phyloP scores from a whole-genome alignment of 768 basidiomycete genomes.

The Lentinula edodes region DNA sequence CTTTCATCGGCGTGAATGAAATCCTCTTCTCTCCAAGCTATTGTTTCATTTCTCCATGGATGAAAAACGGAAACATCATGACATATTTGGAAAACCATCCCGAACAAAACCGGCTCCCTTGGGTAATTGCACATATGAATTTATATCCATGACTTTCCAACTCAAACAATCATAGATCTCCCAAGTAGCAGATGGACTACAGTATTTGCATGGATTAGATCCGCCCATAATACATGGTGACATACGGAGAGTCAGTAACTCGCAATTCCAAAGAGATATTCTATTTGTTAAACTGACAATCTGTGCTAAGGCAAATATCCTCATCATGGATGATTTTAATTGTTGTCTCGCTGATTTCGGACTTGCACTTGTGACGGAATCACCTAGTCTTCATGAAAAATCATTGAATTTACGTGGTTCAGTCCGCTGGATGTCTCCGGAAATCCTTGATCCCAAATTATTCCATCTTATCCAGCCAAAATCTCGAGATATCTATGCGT shows the following conservation, averaged over 20 bases:
- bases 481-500: constrained; percentile 7
- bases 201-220: constrained; percentile 5
- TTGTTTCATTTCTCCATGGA: constrained; percentile 21
- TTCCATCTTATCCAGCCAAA: not conserved
- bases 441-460: not conserved
- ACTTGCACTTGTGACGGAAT: not conserved
- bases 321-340: not conserved
- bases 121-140: not conserved
- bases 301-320: constrained; percentile 1
- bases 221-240: constrained; percentile 7
- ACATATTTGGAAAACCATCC: constrained; percentile 13
- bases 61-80: constrained; percentile 20
- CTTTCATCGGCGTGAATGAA: constrained; percentile 16
- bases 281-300: no score
- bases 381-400: not conserved
- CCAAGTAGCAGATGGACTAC: constrained; percentile 1
- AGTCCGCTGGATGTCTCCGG: constrained; percentile 3
- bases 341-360: constrained; percentile 7
- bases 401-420: not conserved
- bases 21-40: constrained; percentile 12
- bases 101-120: not conserved
- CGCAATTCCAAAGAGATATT: no score
- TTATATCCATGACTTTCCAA: not conserved
- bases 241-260: not conserved
- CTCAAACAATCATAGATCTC: not conserved